These are phyloP conservation scores for Phytophthora meadii DNA, from an alignment of 352 stramenopile genomes.

Conservation along the genomic window DNA sequence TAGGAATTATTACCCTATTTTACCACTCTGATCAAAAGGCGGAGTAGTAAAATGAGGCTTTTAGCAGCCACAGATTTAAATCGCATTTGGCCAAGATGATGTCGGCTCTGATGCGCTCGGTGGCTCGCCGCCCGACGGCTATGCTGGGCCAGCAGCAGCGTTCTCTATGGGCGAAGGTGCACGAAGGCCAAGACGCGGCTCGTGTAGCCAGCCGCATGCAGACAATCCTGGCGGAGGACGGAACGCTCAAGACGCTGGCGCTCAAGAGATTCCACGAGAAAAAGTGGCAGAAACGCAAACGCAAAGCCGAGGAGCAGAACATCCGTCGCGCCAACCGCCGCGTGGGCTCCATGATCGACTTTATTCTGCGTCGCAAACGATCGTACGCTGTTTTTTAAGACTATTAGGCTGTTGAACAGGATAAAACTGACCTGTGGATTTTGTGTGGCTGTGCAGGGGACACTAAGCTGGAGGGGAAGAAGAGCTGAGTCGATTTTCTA, in stretches of 20 bases:
- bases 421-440: no score
- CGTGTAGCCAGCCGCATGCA: conserved; percentile 66
- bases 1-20: no score
- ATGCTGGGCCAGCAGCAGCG: conserved; percentile 37
- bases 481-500: conserved; percentile 6
- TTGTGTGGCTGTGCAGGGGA: conserved; percentile 31
- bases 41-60: no score
- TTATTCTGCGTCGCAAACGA: conserved; percentile 85
- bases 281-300: conserved; percentile 83
- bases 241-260: conserved; percentile 73
- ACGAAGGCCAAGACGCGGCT: conserved; percentile 52
- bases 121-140: conserved; percentile 23
- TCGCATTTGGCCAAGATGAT: conserved; percentile 41
- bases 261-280: conserved; percentile 87
- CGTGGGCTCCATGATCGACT: conserved; percentile 87
- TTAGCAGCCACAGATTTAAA: conserved; percentile 6
- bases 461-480: conserved; percentile 23
- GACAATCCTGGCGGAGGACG: conserved; percentile 78
- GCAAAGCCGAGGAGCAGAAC: conserved; percentile 78
- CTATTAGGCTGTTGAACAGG: no score
- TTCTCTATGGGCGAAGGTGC: conserved; percentile 66
- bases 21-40: no score
- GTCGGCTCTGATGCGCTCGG: conserved; percentile 42
- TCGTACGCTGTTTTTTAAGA: conserved; percentile 52
- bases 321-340: conserved; percentile 85